A percentile compares a stretch with the other conserved stretches of the same genome.
These are phyloP conservation scores for Styphnolobium japonicum DNA, from an alignment of 306 rosid species.

Conservation along the genomic window DNA sequence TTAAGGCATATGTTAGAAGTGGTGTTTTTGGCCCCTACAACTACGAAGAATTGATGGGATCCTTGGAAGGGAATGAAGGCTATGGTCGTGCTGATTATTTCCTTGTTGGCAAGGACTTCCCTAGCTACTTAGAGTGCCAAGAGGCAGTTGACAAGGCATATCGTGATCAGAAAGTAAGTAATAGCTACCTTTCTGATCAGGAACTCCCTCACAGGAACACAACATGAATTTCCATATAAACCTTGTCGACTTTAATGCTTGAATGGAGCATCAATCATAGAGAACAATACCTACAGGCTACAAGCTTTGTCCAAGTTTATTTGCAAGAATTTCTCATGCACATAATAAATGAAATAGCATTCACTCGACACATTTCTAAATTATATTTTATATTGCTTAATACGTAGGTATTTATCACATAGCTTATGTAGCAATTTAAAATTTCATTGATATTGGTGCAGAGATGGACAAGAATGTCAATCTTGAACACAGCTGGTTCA, in stretches of 20 bases:
- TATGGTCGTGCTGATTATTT: slow-evolving; percentile 91
- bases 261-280: neutral
- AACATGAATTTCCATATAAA: neutral
- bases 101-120: slow-evolving; percentile 96
- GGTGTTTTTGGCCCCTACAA: slow-evolving; percentile 74
- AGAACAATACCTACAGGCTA: neutral
- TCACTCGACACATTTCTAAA: neutral
- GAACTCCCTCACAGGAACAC: neutral
- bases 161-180: slow-evolving; percentile 63
- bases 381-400: neutral
- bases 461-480: slow-evolving; percentile 95
- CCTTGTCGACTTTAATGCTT: neutral
- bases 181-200: neutral
- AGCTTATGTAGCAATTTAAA: neutral
- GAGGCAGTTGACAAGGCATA: slow-evolving; percentile 82
- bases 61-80: slow-evolving; percentile 94
- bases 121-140: slow-evolving; percentile 86
- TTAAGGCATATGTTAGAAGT: slow-evolving; percentile 74
- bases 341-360: neutral
- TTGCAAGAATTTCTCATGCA: neutral
- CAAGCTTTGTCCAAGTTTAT: neutral
- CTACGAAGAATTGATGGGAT: slow-evolving; percentile 72
- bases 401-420: neutral
- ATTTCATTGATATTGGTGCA: slow-evolving; percentile 41
- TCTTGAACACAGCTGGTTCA: slow-evolving; percentile 91